Evolutionary conservation across 768 basidiomycete species (phyloP), one percentile per base, ranked within the genome.

Genomic region (Naganishia randhawae): DNA sequence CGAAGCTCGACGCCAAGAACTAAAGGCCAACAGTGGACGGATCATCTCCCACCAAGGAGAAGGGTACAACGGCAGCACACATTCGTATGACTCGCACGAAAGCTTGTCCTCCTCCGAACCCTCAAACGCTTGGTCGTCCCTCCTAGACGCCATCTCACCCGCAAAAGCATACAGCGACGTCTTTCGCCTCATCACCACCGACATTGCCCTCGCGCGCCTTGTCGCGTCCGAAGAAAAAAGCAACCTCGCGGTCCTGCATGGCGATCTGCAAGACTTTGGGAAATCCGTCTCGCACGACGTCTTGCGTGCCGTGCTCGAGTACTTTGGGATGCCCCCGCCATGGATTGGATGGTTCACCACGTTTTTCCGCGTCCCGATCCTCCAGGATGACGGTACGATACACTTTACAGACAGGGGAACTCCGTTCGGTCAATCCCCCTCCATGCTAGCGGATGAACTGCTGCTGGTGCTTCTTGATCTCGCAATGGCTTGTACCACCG

Each of bases 201-300:
- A 67, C 27, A 67, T 67, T 17, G 16, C 22, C 13, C 66, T 67
- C 25, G 41, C 55, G 1, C 66, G 45, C 13, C 39, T 45, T 14
- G 29, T 67, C 54, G 48, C 42, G 27, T 54, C 66, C 31, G 53
- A 19, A 17, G n/a, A n/a, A n/a, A n/a, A n/a, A n/a, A 51, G 31
- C 9, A 54, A 67, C 33, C 41, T 67, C 13, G 48, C 66, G 10
- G 42, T 55, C 31, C 53, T 67, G 19, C 66, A 67, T 29, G 53
- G 53, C 53, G 66, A 67, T 27, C 25, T 67, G 29, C 53, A 67
- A 27, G 66, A 67, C 39, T 67, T 67, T 61, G 53, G 66, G 0
- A 9, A 41, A 25, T 55, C 53, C 39, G 41, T 67, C 4, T n/a
- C 53, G 19, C 66, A 67, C n/a, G 52, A 54, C 29, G 66, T 67